Percentiles rank a stretch among this genome's conserved stretches.
Evolutionary conservation across 345 rosid genomes (phyloP).

Genomic region (Lepidium aucheri): DNA sequence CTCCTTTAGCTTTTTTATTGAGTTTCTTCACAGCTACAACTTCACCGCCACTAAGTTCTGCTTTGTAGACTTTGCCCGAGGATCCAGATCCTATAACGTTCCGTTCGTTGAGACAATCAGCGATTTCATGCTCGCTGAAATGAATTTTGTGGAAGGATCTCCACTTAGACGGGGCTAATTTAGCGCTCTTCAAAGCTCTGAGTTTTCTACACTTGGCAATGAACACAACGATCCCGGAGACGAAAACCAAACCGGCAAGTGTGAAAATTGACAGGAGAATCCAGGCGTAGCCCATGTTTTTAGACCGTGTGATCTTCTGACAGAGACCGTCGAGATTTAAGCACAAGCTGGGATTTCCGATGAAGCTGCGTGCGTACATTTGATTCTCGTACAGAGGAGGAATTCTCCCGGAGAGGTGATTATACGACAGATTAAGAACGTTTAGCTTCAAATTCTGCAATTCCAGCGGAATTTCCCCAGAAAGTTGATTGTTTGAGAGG

Average conservation of each 20-base stretch:
- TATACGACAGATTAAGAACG: slow-evolving; percentile 66
- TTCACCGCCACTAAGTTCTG: slow-evolving; percentile 52
- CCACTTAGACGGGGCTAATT: slow-evolving; percentile 48
- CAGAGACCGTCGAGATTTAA: slow-evolving; percentile 56
- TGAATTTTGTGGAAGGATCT: slow-evolving; percentile 78
- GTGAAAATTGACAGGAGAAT: slow-evolving; percentile 49
- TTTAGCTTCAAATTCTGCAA: slow-evolving; percentile 77
- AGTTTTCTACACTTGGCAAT: slow-evolving; percentile 39
- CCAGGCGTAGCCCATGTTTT: slow-evolving; percentile 42
- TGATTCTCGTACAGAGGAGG: slow-evolving; percentile 58
- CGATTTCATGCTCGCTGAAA: slow-evolving; percentile 62
- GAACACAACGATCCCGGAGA: slow-evolving; percentile 58
- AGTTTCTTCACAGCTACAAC: slow-evolving; percentile 87
- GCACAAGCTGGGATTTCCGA: slow-evolving; percentile 82
- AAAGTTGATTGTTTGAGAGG: slow-evolving; percentile 58
- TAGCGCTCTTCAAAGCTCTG: slow-evolving; percentile 34
- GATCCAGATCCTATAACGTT: slow-evolving; percentile 78
- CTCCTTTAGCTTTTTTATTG: slow-evolving; percentile 31
- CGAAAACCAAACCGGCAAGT: slow-evolving; percentile 45
- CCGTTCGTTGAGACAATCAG: slow-evolving; percentile 48
- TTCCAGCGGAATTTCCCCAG: slow-evolving; percentile 59
- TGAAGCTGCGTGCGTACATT: slow-evolving; percentile 42
- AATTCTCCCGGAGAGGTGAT: slow-evolving; percentile 53
- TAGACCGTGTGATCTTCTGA: slow-evolving; percentile 22
- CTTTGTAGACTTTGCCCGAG: slow-evolving; percentile 83